Base-by-base conservation (phyloP, 345 rosid genomes). In the Rhodamnia rubescens region DNA sequence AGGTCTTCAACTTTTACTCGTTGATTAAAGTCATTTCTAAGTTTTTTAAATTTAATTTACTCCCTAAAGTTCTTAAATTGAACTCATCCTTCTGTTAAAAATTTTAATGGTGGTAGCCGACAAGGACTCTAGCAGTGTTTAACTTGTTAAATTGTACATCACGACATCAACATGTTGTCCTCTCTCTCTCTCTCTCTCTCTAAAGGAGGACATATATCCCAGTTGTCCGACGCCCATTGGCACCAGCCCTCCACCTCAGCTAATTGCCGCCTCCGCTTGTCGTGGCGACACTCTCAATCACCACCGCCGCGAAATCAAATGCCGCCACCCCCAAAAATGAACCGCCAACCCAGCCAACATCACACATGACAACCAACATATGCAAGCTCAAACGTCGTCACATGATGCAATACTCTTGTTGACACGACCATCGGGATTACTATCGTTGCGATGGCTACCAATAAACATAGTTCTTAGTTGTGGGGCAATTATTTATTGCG, bases 391-490 rank as follows among this genome's bases (percentile, higher is more conserved):
- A 29, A 42, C 22, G 7, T 15, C 1, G 22, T 64, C 42, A 29
- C 44, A 32, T 29, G 27, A 29, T 0, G 29, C 29, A 0, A 22
- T 29, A 59, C 75, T 64, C 22, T 64, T 29, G 44, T 64, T 2
- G 42, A 32, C 29, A 59, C 11, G 0, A 29, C 21, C 16, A 4
- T n/a, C 5, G 44, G 22, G 32, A 64, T 64, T 64, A 32, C 6
- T 64, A 10, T 61, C 40, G 15, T 61, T 61, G 40, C 21, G 5
- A 61, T 14, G 21, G 21, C 27, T 61, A 27, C 12, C 40, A 15
- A 0, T 27, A 14, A 40, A 14, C 0, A 14, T n/a, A 61, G 40
- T 13, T 0, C 74, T 61, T 27, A 7, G 6, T 7, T 29, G 21
- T 27, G 0, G 40, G 20, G 29, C 11, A 29, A 0, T 61, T 27